phyloP scores from a whole-genome alignment of 1,284 basidiomycete species.

The Kwoniella shivajii region DNA sequence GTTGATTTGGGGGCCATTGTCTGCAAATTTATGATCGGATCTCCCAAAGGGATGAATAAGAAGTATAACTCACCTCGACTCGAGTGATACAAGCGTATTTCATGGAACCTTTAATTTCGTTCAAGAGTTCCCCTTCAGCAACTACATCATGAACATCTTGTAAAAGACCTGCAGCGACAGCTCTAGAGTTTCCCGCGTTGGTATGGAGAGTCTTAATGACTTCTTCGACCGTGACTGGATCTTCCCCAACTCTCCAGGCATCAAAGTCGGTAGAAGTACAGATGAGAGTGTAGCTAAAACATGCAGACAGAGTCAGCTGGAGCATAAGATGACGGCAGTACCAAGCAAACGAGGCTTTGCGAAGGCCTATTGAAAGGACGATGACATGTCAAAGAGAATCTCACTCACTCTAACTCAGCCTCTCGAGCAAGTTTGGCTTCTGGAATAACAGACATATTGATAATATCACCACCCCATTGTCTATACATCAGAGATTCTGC shows the following conservation, averaged over 20 bases:
- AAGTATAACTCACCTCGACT: slow-evolving; percentile 51
- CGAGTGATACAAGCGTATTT: slow-evolving; percentile 80
- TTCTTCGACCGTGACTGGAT: slow-evolving; percentile 77
- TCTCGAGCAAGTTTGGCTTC: slow-evolving; percentile 95
- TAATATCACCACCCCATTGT: slow-evolving; percentile 87
- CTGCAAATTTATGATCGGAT: background rate
- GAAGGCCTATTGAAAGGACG: too few species aligned
- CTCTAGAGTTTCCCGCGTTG: slow-evolving; percentile 80
- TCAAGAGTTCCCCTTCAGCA: slow-evolving; percentile 60
- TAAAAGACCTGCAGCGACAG: slow-evolving; percentile 68
- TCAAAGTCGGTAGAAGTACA: slow-evolving; percentile 91
- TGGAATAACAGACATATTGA: slow-evolving; percentile 92
- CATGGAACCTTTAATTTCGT: slow-evolving; percentile 76
- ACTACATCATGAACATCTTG: slow-evolving; percentile 72
- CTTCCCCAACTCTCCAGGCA: slow-evolving; percentile 78
- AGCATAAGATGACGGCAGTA: too few species aligned
- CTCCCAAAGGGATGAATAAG: background rate
- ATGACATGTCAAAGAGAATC: slow-evolving; percentile 5
- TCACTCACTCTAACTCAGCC: slow-evolving; percentile 79
- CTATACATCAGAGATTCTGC: slow-evolving; percentile 96
- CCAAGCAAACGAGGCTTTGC: too few species aligned
- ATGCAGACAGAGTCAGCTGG: too few species aligned
- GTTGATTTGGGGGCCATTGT: background rate
- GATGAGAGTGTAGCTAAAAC: slow-evolving; percentile 78
- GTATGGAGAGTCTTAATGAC: slow-evolving; percentile 83